These are phyloP conservation scores for Zymoseptoria tritici DNA, from an alignment of 2,329 filamentous ascomycete genomes.

Conservation along the genomic window DNA sequence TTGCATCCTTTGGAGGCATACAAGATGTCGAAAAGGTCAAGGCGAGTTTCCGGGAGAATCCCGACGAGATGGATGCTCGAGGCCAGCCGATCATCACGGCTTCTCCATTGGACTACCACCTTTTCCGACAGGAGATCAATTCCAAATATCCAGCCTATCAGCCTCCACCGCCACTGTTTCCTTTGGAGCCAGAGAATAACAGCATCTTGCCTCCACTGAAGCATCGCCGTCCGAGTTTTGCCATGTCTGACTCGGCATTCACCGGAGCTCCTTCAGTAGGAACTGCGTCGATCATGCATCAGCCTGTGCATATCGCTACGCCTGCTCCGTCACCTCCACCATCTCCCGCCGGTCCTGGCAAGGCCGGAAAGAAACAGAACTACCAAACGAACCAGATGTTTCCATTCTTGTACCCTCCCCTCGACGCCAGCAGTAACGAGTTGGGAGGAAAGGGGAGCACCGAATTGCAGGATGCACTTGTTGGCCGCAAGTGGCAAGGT, in stretches of 20 bases:
- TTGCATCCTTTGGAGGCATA: slow-evolving; percentile 77
- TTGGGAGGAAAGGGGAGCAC: slow-evolving; percentile 83
- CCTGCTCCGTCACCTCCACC: slow-evolving; percentile 92
- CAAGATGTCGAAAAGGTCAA: slow-evolving; percentile 68
- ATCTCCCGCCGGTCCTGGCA: slow-evolving; percentile 74
- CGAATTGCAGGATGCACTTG: slow-evolving; percentile 68
- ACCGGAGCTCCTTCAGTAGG: slow-evolving; percentile 43
- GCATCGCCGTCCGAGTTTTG: slow-evolving; percentile 52
- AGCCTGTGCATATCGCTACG: slow-evolving; percentile 97
- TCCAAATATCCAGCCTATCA: slow-evolving; percentile 98
- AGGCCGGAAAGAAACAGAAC: slow-evolving; percentile 96
- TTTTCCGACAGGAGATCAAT: slow-evolving; percentile 92
- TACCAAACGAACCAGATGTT: slow-evolving; percentile 99
- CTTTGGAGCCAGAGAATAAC: slow-evolving; percentile 82
- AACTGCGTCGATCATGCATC: slow-evolving; percentile 72
- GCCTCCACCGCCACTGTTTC: slow-evolving; percentile 73
- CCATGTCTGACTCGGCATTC: slow-evolving; percentile 28
- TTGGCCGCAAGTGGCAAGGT: slow-evolving; percentile 85
- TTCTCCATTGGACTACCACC: slow-evolving; percentile 90
- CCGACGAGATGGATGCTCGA: slow-evolving; percentile 49
- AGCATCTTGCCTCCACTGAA: slow-evolving; percentile 81
- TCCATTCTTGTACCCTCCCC: slow-evolving; percentile 90
- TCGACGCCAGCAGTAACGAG: slow-evolving; percentile 81
- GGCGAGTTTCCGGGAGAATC: slow-evolving; percentile 55
- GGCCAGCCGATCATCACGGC: slow-evolving; percentile 78